Conservation (phyloP, 176 grass and related monocot genomes). For the Cenchrus purpureus region DNA sequence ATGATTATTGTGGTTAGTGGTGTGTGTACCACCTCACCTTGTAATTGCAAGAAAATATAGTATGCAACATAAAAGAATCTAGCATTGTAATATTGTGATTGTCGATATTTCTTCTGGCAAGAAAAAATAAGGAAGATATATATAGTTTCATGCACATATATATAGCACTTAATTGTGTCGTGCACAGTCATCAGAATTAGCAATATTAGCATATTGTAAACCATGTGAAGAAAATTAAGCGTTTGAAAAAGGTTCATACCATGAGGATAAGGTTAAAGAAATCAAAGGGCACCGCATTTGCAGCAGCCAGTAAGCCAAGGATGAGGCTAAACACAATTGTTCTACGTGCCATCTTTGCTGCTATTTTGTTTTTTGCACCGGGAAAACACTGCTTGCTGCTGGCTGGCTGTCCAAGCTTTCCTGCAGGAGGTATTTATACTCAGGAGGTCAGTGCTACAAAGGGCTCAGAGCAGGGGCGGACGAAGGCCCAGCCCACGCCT, state of each 20-base stretch:
- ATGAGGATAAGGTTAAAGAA: slow-evolving; percentile 53
- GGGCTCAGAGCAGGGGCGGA: no score
- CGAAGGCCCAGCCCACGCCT: no score
- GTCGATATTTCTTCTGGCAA: neutral
- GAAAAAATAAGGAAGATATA: neutral
- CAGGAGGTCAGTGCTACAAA: neutral
- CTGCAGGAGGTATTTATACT: slow-evolving; percentile 35
- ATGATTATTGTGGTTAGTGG: no score
- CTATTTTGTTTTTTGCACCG: neutral
- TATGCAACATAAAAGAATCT: no score
- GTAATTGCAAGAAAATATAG: neutral
- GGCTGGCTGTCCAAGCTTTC: neutral
- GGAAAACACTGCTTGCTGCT: neutral
- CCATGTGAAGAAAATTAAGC: neutral
- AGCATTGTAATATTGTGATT: neutral
- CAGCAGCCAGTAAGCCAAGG: slow-evolving; percentile 31
- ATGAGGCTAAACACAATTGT: slow-evolving; percentile 24
- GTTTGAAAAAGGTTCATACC: slow-evolving; percentile 33
- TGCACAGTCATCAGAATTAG: neutral
- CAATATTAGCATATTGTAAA: neutral
- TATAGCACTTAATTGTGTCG: neutral
- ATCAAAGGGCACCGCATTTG: slow-evolving; percentile 43
- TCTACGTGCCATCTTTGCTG: slow-evolving; percentile 33
- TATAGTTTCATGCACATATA: neutral
- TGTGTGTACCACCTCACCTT: neutral